These are phyloP conservation scores for Mycena filopes DNA, from an alignment of 768 basidiomycete genomes.

Conservation along the genomic window DNA sequence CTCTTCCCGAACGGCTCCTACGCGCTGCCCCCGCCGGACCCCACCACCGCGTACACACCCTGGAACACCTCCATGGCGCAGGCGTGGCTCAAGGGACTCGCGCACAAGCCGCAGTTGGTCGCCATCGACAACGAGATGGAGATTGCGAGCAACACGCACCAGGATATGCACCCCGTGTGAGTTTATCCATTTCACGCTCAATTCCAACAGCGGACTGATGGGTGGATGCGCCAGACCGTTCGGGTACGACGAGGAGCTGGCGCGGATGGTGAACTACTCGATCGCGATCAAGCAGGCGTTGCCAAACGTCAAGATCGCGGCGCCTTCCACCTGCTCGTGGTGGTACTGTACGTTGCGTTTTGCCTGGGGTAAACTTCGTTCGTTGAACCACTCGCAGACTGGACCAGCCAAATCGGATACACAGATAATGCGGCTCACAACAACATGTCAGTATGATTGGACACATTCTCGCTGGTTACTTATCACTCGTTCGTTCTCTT, in stretches of 20 bases:
- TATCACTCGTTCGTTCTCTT: too few species aligned
- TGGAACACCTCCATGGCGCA: constrained; percentile 60
- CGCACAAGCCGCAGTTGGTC: constrained; percentile 59
- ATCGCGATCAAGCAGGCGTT: constrained; percentile 35
- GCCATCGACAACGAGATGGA: constrained; percentile 69
- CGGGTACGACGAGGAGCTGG: constrained; percentile 62
- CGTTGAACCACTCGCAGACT: too few species aligned
- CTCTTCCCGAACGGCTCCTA: constrained; percentile 58
- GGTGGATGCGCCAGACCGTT: constrained; percentile 46
- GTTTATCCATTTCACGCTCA: constrained; percentile 20
- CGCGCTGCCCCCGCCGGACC: constrained; percentile 52
- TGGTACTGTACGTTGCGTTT: constrained; percentile 28
- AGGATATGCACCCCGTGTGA: constrained; percentile 66
- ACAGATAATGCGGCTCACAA: constrained; percentile 61
- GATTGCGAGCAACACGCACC: constrained; percentile 62
- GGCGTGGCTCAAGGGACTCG: constrained; percentile 56
- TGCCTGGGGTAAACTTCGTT: background rate
- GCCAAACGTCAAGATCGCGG: constrained; percentile 30
- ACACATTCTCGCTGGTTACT: too few species aligned
- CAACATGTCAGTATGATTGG: too few species aligned
- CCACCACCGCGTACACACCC: constrained; percentile 51
- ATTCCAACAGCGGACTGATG: background rate
- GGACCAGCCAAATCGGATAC: constrained; percentile 61
- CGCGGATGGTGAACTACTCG: constrained; percentile 54
- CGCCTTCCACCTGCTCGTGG: constrained; percentile 34